Percentiles rank a stretch among this genome's conserved stretches.
Conservation (phyloP, 495 filamentous ascomycete species). For the Penicillium mononematosum region DNA sequence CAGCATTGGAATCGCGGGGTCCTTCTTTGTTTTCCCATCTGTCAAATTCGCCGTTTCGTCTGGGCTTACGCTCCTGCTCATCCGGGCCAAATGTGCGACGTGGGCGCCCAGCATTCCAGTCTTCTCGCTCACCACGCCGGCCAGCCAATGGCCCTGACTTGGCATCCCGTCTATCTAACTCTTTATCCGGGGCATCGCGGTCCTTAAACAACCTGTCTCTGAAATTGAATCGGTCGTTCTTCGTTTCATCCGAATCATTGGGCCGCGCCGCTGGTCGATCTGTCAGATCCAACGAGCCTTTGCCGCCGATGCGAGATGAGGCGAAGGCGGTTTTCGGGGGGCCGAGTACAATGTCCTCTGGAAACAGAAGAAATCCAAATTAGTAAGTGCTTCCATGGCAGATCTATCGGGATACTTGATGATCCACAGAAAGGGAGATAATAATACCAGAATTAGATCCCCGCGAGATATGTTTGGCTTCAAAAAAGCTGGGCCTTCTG, state of each 20-base stretch:
- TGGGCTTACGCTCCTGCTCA: constrained; percentile 51
- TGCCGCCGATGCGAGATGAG: constrained; percentile 62
- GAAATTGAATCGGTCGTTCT: constrained; percentile 62
- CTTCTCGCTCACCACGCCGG: constrained; percentile 54
- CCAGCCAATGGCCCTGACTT: constrained; percentile 38
- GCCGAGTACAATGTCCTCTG: constrained; percentile 84
- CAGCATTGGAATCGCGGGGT: constrained; percentile 49
- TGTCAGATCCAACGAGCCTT: constrained; percentile 53
- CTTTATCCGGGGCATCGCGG: constrained; percentile 43
- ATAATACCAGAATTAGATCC: constrained; percentile 56
- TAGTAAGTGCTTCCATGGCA: constrained; percentile 19
- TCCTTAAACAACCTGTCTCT: constrained; percentile 54
- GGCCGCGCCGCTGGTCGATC: constrained; percentile 44
- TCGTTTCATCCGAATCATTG: constrained; percentile 47
- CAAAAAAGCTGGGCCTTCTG: constrained; percentile 60
- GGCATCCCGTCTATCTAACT: constrained; percentile 43
- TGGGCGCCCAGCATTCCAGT: constrained; percentile 57
- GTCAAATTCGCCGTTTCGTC: constrained; percentile 67
- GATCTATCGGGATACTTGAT: constrained; percentile 5
- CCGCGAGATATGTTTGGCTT: constrained; percentile 61
- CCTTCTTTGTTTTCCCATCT: constrained; percentile 45
- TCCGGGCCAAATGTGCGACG: constrained; percentile 54
- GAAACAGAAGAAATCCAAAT: constrained; percentile 22
- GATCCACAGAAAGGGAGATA: constrained; percentile 1
- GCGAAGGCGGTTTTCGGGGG: constrained; percentile 85